These are phyloP conservation scores for Sporothrix protearum DNA, from an alignment of 2,329 filamentous ascomycete genomes.

Conservation along the genomic window DNA sequence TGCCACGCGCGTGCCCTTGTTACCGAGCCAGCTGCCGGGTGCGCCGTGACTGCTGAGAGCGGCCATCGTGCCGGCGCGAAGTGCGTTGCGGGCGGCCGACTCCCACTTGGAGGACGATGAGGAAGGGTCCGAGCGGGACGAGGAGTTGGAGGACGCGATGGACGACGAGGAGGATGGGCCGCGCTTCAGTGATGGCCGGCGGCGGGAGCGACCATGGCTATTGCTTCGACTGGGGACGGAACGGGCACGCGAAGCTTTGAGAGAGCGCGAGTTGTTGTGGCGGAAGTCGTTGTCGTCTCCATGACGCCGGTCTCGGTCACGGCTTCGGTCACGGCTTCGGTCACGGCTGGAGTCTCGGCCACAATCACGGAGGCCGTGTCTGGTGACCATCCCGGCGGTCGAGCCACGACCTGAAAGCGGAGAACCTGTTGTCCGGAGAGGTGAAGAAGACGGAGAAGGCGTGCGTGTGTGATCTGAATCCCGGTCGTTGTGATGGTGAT, in stretches of 20 bases:
- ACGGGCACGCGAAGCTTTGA: not conserved
- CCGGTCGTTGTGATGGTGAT: not conserved
- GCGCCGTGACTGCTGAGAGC: constrained; percentile 28
- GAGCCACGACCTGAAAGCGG: not conserved
- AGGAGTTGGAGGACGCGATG: not conserved
- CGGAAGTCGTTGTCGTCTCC: not conserved
- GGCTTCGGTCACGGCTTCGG: not conserved
- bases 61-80: constrained; percentile 32
- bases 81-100: constrained; percentile 28
- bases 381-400: not conserved
- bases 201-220: not conserved
- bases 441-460: not conserved
- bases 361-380: not conserved
- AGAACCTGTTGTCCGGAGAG: not conserved
- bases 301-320: not conserved
- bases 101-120: constrained; percentile 24
- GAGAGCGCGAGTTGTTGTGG: too few species aligned
- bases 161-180: constrained; percentile 4
- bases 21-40: constrained; percentile 30
- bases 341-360: not conserved
- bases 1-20: constrained; percentile 31
- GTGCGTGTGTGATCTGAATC: not conserved
- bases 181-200: not conserved
- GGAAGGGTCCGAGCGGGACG: not conserved
- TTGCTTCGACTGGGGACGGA: not conserved